phyloP scores from a whole-genome alignment of 202 grass and related monocot genomes.

The Carex sylvatica region DNA sequence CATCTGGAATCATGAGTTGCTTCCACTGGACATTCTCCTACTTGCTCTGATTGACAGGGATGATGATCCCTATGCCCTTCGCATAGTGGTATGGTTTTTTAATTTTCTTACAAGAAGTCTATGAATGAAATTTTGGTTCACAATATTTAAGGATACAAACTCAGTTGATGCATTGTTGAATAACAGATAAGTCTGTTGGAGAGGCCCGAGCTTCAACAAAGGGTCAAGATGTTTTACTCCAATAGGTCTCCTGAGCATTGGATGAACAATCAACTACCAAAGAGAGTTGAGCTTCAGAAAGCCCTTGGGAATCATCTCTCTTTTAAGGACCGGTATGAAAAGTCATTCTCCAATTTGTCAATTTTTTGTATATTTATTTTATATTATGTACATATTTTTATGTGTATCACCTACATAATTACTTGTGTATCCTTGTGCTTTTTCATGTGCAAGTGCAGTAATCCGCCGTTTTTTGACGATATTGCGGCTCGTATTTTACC shows the following conservation, averaged over 20 bases:
- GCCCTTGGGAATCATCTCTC: slow-evolving; percentile 98
- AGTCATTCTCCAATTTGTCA: slow-evolving; percentile 26
- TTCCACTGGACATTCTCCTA: slow-evolving; percentile 91
- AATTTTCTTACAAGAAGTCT: slow-evolving; percentile 6
- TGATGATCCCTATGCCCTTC: slow-evolving; percentile 87
- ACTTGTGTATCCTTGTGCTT: neutral
- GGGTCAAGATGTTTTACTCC: slow-evolving; percentile 69
- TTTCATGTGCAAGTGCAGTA: slow-evolving; percentile 53
- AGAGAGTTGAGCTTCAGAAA: slow-evolving; percentile 96
- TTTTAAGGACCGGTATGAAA: slow-evolving; percentile 88
- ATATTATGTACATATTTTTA: slow-evolving; percentile 18
- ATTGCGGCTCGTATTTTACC: slow-evolving; percentile 87
- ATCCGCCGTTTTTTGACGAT: slow-evolving; percentile 93
- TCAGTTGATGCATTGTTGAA: neutral
- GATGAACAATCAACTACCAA: slow-evolving; percentile 86
- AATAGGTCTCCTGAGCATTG: slow-evolving; percentile 72
- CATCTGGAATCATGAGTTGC: slow-evolving; percentile 89
- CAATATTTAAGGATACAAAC: slow-evolving; percentile 15
- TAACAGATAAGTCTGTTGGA: slow-evolving; percentile 92
- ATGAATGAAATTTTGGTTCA: slow-evolving; percentile 24
- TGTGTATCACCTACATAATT: neutral
- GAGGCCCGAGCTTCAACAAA: slow-evolving; percentile 83
- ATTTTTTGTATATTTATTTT: slow-evolving; percentile 16
- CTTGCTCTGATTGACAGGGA: slow-evolving; percentile 96
- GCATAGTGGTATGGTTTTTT: slow-evolving; percentile 68